These are phyloP conservation scores for Mariannaea sp. DNA, from an alignment of 2,329 filamentous ascomycete genomes.

Conservation along the genomic window DNA sequence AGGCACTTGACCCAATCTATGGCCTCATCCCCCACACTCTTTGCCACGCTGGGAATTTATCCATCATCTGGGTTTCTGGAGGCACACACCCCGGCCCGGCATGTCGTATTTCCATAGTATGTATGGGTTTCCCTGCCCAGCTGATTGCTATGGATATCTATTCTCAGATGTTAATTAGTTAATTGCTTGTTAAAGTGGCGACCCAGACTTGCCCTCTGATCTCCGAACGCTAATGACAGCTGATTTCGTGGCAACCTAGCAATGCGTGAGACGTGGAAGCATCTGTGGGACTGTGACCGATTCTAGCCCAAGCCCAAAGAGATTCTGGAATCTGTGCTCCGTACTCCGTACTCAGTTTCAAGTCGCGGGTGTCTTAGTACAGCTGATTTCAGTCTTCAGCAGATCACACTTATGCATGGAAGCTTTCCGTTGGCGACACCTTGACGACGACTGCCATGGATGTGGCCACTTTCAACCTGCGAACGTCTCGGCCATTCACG, in stretches of 20 bases:
- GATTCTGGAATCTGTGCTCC: neutral
- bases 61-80: neutral
- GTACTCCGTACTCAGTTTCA: neutral
- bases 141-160: too few species aligned
- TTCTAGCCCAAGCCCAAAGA: neutral
- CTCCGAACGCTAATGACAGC: neutral
- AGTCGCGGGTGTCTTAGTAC: neutral
- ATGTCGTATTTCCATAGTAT: constrained; percentile 7
- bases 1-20: constrained; percentile 10
- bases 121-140: neutral
- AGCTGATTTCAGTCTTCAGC: neutral
- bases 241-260: neutral
- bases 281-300: neutral
- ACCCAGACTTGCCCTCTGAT: neutral
- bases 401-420: neutral
- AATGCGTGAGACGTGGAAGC: neutral
- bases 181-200: too few species aligned
- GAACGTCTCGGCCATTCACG: neutral
- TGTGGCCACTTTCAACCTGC: neutral
- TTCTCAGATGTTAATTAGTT: too few species aligned
- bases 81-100: constrained; percentile 12
- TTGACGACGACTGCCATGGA: neutral
- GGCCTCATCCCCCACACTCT: constrained; percentile 13
- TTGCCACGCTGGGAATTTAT: constrained; percentile 3
- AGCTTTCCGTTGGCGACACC: neutral